Evolutionary conservation across 2,329 filamentous ascomycete genomes (phyloP).

Genomic region (Diaporthe citriasiana): DNA sequence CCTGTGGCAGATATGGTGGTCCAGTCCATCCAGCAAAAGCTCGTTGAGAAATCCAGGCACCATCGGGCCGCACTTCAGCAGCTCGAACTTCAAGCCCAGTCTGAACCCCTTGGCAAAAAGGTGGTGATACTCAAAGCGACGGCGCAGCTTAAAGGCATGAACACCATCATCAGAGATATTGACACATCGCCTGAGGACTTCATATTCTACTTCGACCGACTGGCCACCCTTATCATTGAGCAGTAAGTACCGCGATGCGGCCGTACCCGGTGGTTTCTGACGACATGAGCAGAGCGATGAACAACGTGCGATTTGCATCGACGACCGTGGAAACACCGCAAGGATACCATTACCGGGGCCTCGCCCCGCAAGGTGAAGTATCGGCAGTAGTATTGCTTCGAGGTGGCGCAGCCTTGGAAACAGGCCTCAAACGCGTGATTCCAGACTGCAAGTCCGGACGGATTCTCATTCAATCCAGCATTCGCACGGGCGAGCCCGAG

Average conservation of each 20-base stretch:
- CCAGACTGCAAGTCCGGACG: slow-evolving; percentile 93
- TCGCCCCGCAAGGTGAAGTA: slow-evolving; percentile 78
- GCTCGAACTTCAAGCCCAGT: slow-evolving; percentile 79
- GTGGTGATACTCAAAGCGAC: slow-evolving; percentile 83
- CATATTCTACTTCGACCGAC: slow-evolving; percentile 95
- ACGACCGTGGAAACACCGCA: slow-evolving; percentile 78
- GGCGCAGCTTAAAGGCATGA: slow-evolving; percentile 87
- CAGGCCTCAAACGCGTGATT: slow-evolving; percentile 88
- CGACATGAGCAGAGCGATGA: slow-evolving; percentile 72
- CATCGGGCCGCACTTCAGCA: slow-evolving; percentile 85
- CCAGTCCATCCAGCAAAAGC: slow-evolving; percentile 89
- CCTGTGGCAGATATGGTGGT: slow-evolving; percentile 77
- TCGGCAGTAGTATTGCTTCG: slow-evolving; percentile 91
- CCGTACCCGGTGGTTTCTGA: background rate
- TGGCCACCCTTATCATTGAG: slow-evolving; percentile 88
- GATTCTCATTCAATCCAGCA: slow-evolving; percentile 90
- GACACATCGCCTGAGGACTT: slow-evolving; percentile 88
- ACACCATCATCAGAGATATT: slow-evolving; percentile 88
- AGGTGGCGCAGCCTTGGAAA: slow-evolving; percentile 90
- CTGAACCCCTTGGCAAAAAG: slow-evolving; percentile 80
- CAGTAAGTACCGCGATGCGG: slow-evolving; percentile 60
- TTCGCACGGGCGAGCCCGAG: slow-evolving; percentile 89
- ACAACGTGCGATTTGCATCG: slow-evolving; percentile 79
- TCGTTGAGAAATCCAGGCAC: slow-evolving; percentile 86
- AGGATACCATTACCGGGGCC: slow-evolving; percentile 77